Evolutionary conservation across 2,329 filamentous ascomycete genomes (phyloP).

Genomic region (Exophiala alcalophila): DNA sequence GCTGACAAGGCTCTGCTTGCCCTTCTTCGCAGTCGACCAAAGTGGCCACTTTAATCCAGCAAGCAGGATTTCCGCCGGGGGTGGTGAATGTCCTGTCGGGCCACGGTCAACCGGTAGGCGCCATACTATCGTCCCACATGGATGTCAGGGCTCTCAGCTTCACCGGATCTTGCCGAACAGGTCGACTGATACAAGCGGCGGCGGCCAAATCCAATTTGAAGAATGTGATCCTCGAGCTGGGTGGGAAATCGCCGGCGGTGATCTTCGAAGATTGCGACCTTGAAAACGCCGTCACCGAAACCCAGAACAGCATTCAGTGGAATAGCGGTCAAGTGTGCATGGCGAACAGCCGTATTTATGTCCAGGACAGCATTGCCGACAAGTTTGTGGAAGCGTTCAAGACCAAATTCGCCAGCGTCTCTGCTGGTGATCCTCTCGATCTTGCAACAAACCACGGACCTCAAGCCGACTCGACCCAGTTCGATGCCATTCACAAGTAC

Average conservation of each 20-base stretch:
- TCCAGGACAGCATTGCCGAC: slow-evolving; percentile 27
- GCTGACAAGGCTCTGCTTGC: slow-evolving; percentile 57
- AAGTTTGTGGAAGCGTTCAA: slow-evolving; percentile 36
- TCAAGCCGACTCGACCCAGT: slow-evolving; percentile 45
- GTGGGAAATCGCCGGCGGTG: slow-evolving; percentile 57
- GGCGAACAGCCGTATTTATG: slow-evolving; percentile 39
- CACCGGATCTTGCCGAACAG: slow-evolving; percentile 71
- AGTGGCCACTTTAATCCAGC: slow-evolving; percentile 64
- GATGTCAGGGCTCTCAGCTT: slow-evolving; percentile 74
- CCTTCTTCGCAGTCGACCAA: slow-evolving; percentile 36
- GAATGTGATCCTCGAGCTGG: slow-evolving; percentile 60
- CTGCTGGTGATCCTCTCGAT: slow-evolving; percentile 43
- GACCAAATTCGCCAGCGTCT: slow-evolving; percentile 34
- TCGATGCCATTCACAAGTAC: slow-evolving; percentile 43
- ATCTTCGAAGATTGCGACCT: slow-evolving; percentile 58
- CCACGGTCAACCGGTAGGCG: slow-evolving; percentile 64
- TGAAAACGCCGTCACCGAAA: slow-evolving; percentile 50
- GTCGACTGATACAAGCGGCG: slow-evolving; percentile 70
- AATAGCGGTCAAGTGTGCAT: slow-evolving; percentile 61
- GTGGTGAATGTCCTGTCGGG: slow-evolving; percentile 75
- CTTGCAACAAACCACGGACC: slow-evolving; percentile 43
- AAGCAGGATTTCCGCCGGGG: slow-evolving; percentile 74
- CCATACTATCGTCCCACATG: slow-evolving; percentile 64
- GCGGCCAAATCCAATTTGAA: slow-evolving; percentile 61
- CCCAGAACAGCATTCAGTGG: slow-evolving; percentile 52